Conservation (phyloP, 148 eudicot genomes). For the Silene uniflora region DNA sequence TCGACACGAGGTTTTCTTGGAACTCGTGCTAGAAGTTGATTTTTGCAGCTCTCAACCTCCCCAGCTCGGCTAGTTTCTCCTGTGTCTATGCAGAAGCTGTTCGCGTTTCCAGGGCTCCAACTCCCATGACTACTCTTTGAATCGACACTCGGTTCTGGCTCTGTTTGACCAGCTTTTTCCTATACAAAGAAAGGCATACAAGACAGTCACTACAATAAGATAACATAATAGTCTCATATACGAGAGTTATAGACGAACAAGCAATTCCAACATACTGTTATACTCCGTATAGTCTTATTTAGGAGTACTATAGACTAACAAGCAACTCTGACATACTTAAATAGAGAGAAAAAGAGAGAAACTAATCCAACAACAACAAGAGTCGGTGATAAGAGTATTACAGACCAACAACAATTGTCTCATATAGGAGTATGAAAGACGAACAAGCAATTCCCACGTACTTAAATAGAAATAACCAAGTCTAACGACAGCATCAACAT, state of each 20-base stretch:
- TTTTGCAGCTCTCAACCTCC: constrained; percentile 31
- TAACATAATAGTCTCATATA: neutral
- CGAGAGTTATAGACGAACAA: neutral
- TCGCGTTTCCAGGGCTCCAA: constrained; percentile 61
- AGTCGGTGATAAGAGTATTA: too few relatives aligned
- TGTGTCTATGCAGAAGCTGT: constrained; percentile 33
- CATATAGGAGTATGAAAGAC: too few relatives aligned
- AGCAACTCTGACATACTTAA: neutral
- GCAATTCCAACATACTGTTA: neutral
- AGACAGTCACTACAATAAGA: neutral
- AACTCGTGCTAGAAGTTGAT: constrained; percentile 28
- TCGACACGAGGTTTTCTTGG: constrained; percentile 46
- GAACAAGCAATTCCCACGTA: too few relatives aligned
- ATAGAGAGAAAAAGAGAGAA: too few relatives aligned
- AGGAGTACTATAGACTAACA: too few relatives aligned
- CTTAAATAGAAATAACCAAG: too few relatives aligned
- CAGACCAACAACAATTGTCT: too few relatives aligned
- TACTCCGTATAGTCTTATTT: too few relatives aligned
- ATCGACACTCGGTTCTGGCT: constrained; percentile 40
- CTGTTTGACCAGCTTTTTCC: constrained; percentile 31
- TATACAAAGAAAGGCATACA: neutral
- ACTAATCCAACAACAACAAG: neutral
- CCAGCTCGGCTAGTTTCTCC: constrained; percentile 26
- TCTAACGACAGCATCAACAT: too few relatives aligned
- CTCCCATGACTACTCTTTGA: constrained; percentile 74